Evolutionary conservation across 106 monocot genomes (phyloP).

Genomic region (Narthecium ossifragum): DNA sequence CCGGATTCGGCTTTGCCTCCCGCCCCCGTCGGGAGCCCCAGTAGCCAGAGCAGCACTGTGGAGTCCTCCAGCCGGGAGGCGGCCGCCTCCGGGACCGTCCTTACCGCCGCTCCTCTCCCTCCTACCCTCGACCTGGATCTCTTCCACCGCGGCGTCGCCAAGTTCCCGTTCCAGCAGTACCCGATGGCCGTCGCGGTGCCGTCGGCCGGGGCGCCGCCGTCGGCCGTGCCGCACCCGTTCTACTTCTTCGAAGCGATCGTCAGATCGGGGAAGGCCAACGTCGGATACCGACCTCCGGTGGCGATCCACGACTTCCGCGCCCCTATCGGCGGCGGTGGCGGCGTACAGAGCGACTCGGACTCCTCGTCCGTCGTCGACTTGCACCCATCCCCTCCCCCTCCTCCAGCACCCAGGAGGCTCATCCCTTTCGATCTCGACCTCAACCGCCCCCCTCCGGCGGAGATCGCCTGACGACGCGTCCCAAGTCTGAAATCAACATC

Average conservation of each 20-base stretch:
- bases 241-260: conserved; percentile 13
- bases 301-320: not conserved
- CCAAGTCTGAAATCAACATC: not conserved
- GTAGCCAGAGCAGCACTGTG: conserved; percentile 28
- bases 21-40: conserved; percentile 2
- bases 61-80: conserved; percentile 18
- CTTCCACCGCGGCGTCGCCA: conserved; percentile 2
- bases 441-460: conserved; percentile 4
- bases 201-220: no score
- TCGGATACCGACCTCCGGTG: not conserved
- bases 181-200: not conserved
- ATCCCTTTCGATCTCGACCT: not conserved
- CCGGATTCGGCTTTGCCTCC: not conserved
- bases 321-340: not conserved
- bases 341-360: conserved; percentile 26
- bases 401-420: not conserved
- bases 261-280: conserved; percentile 1
- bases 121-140: conserved; percentile 11
- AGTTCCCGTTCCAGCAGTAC: conserved; percentile 13
- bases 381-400: not conserved
- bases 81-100: no score
- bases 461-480: not conserved
- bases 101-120: not conserved
- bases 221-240: conserved; percentile 6
- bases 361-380: conserved; percentile 12